Conservation (phyloP, 2,329 filamentous ascomycete species). For the Epichloe uncinata region DNA sequence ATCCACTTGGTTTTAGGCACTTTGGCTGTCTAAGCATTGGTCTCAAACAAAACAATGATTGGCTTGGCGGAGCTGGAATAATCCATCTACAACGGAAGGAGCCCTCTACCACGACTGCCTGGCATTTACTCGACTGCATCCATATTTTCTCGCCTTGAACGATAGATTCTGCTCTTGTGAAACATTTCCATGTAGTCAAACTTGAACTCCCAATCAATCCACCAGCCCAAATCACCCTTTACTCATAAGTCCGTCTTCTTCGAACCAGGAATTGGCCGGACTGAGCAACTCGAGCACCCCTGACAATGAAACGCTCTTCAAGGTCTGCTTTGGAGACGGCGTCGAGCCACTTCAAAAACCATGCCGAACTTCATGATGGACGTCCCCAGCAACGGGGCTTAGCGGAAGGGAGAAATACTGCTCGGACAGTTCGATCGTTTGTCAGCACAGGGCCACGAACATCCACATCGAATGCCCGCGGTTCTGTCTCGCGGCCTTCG, state of each 20-base stretch:
- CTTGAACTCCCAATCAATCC: too few relatives aligned
- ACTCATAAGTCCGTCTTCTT: too few relatives aligned
- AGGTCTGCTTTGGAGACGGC: neutral
- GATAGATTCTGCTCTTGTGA: too few relatives aligned
- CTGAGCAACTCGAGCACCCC: neutral
- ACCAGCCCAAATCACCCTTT: too few relatives aligned
- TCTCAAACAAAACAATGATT: too few relatives aligned
- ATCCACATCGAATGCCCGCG: neutral
- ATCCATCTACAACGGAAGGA: neutral
- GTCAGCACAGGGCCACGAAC: conserved; percentile 9
- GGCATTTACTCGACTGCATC: neutral
- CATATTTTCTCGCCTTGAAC: neutral
- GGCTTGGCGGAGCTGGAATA: too few relatives aligned
- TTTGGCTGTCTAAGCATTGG: too few relatives aligned
- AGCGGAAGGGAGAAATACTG: neutral
- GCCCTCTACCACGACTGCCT: neutral
- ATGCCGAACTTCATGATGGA: neutral
- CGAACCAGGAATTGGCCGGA: too few relatives aligned
- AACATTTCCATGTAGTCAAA: too few relatives aligned
- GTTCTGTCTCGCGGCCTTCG: conserved; percentile 9
- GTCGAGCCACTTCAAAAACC: neutral
- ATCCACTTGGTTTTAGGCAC: too few relatives aligned
- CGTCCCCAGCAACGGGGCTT: neutral
- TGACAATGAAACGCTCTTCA: neutral
- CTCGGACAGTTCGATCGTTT: conserved; percentile 8